These are phyloP conservation scores for Syzygium aromaticum DNA, from an alignment of 345 rosid genomes.

Conservation along the genomic window DNA sequence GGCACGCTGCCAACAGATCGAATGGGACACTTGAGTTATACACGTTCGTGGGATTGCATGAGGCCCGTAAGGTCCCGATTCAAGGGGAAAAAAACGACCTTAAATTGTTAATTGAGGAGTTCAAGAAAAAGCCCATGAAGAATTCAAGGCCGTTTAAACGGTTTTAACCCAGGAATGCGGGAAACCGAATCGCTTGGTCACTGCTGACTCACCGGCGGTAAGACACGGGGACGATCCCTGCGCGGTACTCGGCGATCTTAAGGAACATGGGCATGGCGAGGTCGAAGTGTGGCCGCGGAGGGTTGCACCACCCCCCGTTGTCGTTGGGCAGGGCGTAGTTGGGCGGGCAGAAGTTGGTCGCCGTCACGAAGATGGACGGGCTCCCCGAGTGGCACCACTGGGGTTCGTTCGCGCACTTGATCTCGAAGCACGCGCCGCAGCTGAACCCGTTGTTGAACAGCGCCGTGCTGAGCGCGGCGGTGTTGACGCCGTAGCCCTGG, in stretches of 20 bases:
- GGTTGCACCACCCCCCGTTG: constrained; percentile 21
- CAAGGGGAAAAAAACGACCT: too few species aligned
- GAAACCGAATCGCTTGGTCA: not conserved
- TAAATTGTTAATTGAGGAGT: not conserved
- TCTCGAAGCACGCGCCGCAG: constrained; percentile 68
- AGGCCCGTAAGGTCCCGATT: too few species aligned
- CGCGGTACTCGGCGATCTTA: constrained; percentile 14
- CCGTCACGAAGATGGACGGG: constrained; percentile 59
- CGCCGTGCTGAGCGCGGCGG: constrained; percentile 70
- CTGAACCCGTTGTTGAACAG: constrained; percentile 56
- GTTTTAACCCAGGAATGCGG: not conserved
- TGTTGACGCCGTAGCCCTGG: constrained; percentile 73
- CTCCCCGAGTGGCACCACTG: constrained; percentile 61
- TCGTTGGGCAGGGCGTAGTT: constrained; percentile 10
- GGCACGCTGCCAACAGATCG: constrained; percentile 25
- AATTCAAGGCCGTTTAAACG: not conserved
- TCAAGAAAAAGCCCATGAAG: not conserved
- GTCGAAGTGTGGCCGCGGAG: constrained; percentile 15
- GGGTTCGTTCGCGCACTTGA: constrained; percentile 53
- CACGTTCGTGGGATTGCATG: not conserved
- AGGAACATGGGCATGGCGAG: constrained; percentile 22
- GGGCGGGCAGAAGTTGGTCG: constrained; percentile 73
- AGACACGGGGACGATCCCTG: constrained; percentile 16
- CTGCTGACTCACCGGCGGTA: constrained; percentile 10
- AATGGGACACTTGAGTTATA: not conserved